A percentile compares a stretch with the other conserved stretches of the same genome.
Evolutionary conservation across 306 rosid species (phyloP).

Genomic region (Casuarina cunninghamiana): DNA sequence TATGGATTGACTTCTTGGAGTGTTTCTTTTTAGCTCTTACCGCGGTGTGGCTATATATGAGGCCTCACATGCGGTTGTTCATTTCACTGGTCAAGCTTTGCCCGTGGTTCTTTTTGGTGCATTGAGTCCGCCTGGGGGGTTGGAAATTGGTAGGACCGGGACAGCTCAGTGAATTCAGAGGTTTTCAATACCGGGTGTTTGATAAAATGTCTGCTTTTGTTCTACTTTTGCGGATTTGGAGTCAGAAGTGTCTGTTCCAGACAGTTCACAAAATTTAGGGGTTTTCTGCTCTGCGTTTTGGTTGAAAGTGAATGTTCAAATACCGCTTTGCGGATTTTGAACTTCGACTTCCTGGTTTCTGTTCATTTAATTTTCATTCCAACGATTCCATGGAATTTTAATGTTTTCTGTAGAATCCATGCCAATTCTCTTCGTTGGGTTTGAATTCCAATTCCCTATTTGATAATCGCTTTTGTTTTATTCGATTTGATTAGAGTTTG

Average conservation of each 20-base stretch:
- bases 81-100: constrained; percentile 22
- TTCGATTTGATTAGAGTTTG: constrained; percentile 14
- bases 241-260: not conserved
- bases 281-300: constrained; percentile 21
- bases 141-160: not conserved
- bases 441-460: constrained; percentile 7
- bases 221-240: not conserved
- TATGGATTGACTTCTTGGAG: constrained; percentile 10
- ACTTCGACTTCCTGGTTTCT: constrained; percentile 8
- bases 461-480: not conserved
- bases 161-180: constrained; percentile 7
- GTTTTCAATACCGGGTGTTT: not conserved
- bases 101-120: not conserved
- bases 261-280: not conserved
- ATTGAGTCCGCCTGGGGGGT: not conserved
- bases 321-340: constrained; percentile 8
- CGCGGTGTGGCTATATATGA: constrained; percentile 12
- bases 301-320: not conserved
- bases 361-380: not conserved
- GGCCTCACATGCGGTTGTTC: constrained; percentile 28
- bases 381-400: not conserved
- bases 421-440: not conserved
- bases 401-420: constrained; percentile 1
- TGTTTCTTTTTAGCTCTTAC: not conserved
- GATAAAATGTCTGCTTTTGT: not conserved